Conservation (phyloP, 129 eudicot genomes). For the Oenanthe sinensis region DNA sequence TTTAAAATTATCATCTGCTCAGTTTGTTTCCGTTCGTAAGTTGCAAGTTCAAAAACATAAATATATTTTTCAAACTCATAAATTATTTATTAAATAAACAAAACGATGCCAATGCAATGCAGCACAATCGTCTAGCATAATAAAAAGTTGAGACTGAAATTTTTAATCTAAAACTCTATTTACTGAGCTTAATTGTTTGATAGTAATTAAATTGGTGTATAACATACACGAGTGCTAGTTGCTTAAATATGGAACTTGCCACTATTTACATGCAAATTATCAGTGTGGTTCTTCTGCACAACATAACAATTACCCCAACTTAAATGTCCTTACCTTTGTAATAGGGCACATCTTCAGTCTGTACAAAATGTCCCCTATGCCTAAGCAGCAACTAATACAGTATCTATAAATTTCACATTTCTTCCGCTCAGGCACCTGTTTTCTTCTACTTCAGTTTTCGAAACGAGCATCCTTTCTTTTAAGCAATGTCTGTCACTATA, state of each 20-base stretch:
- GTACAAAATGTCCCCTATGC: background rate
- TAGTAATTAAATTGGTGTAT: background rate
- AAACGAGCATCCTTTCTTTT: constrained; percentile 1
- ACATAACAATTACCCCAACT: background rate
- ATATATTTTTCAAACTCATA: too few relatives aligned
- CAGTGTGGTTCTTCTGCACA: background rate
- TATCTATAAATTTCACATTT: background rate
- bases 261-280: background rate
- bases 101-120: too few relatives aligned
- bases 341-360: background rate
- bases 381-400: background rate
- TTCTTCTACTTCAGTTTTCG: background rate
- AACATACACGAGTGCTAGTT: background rate
- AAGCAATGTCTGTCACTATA: background rate
- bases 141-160: too few relatives aligned
- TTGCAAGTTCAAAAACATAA: too few relatives aligned
- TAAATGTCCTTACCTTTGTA: background rate
- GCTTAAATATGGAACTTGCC: background rate
- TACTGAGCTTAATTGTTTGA: too few relatives aligned
- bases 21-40: too few relatives aligned
- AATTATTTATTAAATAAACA: too few relatives aligned
- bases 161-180: too few relatives aligned
- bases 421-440: background rate
- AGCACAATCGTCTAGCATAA: too few relatives aligned
- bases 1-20: too few relatives aligned